Evolutionary conservation across 345 rosid genomes (phyloP), one percentile per base, ranked within the genome.

Genomic region (Barbarea vulgaris): DNA sequence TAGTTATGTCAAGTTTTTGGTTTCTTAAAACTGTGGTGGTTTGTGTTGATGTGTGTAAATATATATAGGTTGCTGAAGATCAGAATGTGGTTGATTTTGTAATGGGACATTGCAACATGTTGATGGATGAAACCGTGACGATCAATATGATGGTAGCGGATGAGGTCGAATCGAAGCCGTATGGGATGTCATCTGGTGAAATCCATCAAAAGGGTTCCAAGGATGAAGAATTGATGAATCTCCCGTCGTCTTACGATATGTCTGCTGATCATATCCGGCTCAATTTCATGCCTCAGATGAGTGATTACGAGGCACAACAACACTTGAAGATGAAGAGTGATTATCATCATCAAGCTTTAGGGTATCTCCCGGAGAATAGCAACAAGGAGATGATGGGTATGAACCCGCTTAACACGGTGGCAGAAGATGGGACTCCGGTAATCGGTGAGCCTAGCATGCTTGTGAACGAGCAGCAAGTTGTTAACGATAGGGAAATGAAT

Each of bases 41-140:
- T 75, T 3, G 27, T 64, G 56, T 12, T 78, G 34, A n/a, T 72
- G 33, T 52, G 21, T 57, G 55, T 18, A n/a, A n/a, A n/a, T 28
- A 7, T 5, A 19, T 62, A 34, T 46, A 94, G 98, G 91, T 88
- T 1, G 63, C 88, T 39, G 96, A 91, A 82, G 95, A 94, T 82
- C 90, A 79, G 64, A 63, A 85, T 44, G 82, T 85, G 51, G 77
- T 91, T 39, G 89, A 88, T 50, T 88, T 88, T 61, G 81, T 90
- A 55, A 81, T 82, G 75, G 71, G 87, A 11, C 88, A 86, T 21
- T 88, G 87, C 76, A 84, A 58, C 77, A 65, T 83, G 41, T 39
- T 81, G 47, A 57, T 85, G 79, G 90, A 86, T 39, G 86, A 88
- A 52, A 78, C 83, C 1, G 70, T 72, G 3, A 74, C 66, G 15